Evolutionary conservation across 257 asterid genomes (phyloP).

Genomic region (Vinca minor): DNA sequence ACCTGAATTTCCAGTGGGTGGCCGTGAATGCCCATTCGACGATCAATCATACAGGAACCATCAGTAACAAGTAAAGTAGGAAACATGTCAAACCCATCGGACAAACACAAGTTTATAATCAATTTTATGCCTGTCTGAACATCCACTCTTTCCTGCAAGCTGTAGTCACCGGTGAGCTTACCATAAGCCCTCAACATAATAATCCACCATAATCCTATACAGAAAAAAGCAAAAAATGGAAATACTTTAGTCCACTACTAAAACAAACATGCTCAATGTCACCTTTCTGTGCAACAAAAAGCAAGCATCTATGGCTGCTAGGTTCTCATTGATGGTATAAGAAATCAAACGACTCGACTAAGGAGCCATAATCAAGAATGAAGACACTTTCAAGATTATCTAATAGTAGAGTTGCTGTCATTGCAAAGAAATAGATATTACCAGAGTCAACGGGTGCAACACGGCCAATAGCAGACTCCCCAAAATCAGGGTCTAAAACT

Average conservation of each 20-base stretch:
- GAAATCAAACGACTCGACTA: background rate
- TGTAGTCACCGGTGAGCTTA: constrained; percentile 81
- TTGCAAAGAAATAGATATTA: constrained; percentile 18
- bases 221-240: constrained; percentile 11
- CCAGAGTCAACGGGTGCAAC: constrained; percentile 99
- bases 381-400: background rate
- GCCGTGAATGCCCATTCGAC: constrained; percentile 96
- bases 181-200: constrained; percentile 86
- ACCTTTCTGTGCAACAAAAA: background rate
- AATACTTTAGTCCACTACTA: constrained; percentile 9
- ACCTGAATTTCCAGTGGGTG: constrained; percentile 97
- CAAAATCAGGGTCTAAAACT: constrained; percentile 93
- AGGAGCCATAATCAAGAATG: constrained; percentile 1
- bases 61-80: constrained; percentile 93
- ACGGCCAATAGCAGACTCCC: constrained; percentile 97
- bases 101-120: constrained; percentile 69
- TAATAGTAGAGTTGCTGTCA: background rate
- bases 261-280: too few species aligned
- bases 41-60: constrained; percentile 97
- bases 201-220: constrained; percentile 93
- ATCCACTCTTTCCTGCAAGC: constrained; percentile 86
- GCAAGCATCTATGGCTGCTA: background rate
- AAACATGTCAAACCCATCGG: constrained; percentile 98
- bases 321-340: background rate
- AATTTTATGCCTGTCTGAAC: constrained; percentile 91